Conservation (phyloP, 208 protist species). For the Acanthamoeba castellanii region DNA sequence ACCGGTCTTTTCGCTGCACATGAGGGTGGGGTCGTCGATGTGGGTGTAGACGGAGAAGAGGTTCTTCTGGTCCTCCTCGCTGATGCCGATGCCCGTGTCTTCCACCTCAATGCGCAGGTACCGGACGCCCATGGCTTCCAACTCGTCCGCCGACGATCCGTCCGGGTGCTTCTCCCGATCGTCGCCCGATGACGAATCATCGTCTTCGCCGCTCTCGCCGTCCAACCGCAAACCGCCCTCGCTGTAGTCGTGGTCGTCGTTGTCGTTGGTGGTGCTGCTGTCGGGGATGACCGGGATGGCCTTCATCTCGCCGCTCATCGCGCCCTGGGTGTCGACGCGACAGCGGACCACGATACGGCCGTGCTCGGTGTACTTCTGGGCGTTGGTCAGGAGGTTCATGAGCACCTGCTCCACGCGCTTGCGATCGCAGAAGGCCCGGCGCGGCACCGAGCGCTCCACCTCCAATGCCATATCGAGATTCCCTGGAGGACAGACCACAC, state of each 20-base stretch:
- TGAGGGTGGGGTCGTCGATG: conserved; percentile 8
- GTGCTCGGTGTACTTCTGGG: conserved; percentile 3
- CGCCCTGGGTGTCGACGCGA: neutral
- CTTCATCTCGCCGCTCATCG: neutral
- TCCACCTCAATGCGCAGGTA: conserved; percentile 31
- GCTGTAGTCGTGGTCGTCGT: neutral
- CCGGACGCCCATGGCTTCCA: neutral
- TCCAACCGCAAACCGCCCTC: neutral
- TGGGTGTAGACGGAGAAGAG: conserved; percentile 56
- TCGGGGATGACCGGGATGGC: neutral
- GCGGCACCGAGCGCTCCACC: neutral
- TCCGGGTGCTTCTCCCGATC: neutral
- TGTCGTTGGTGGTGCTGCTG: neutral
- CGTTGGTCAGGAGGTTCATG: conserved; percentile 45
- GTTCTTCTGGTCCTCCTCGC: conserved; percentile 54
- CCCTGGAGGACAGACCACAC: too few relatives aligned
- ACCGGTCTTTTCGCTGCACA: conserved; percentile 57
- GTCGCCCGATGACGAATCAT: neutral
- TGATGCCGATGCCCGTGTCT: too few relatives aligned
- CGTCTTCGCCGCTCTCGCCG: conserved; percentile 14
- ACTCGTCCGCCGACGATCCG: neutral
- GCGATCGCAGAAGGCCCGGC: neutral
- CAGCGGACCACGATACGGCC: neutral
- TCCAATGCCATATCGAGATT: neutral
- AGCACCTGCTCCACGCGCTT: conserved; percentile 35